Conservation (phyloP, 1,284 basidiomycete genomes). For the Pseudozyma sp. region DNA sequence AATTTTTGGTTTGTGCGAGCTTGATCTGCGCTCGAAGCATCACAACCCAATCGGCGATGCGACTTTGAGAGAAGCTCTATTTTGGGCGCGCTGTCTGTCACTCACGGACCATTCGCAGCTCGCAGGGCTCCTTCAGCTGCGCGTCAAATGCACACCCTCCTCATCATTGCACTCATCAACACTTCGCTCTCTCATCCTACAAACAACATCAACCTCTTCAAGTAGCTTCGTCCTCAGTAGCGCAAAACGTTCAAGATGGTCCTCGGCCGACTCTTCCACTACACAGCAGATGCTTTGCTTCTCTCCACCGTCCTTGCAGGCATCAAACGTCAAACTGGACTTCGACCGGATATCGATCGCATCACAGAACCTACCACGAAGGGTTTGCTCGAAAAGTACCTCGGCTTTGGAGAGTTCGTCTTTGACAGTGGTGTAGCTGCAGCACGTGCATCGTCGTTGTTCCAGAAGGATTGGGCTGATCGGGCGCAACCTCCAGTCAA, state of each 20-base stretch:
- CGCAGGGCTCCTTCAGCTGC: too few relatives aligned
- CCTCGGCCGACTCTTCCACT: slow-evolving; percentile 82
- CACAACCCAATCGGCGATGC: too few relatives aligned
- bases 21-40: too few relatives aligned
- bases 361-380: slow-evolving; percentile 76
- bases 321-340: slow-evolving; percentile 78
- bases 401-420: slow-evolving; percentile 86
- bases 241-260: slow-evolving; percentile 35
- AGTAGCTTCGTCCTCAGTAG: too few relatives aligned
- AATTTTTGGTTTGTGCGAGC: too few relatives aligned
- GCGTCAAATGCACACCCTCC: too few relatives aligned
- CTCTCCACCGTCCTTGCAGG: slow-evolving; percentile 91
- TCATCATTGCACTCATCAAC: not conserved
- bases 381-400: slow-evolving; percentile 81
- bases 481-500: slow-evolving; percentile 8
- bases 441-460: slow-evolving; percentile 51
- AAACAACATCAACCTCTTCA: not conserved
- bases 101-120: too few relatives aligned
- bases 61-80: too few relatives aligned
- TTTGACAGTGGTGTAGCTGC: slow-evolving; percentile 73
- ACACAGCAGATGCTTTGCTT: slow-evolving; percentile 84
- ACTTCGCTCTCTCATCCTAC: not conserved
- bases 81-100: too few relatives aligned
- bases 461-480: slow-evolving; percentile 43
- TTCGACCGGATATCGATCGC: slow-evolving; percentile 52